Percentiles rank a stretch among this genome's conserved stretches.
These are phyloP conservation scores for Sherardia arvensis DNA, from an alignment of 257 asterid species.

Conservation along the genomic window DNA sequence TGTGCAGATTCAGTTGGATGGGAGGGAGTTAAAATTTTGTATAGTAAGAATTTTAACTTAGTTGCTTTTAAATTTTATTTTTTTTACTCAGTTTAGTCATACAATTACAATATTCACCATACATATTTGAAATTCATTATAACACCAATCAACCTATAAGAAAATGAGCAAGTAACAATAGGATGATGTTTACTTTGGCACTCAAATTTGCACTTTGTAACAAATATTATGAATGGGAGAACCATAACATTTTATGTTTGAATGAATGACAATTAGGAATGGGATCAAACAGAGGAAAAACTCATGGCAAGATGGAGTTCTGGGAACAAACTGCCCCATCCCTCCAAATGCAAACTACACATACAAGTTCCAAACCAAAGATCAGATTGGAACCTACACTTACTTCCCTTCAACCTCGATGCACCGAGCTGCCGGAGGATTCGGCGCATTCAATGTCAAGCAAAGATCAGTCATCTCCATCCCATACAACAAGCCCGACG, in stretches of 20 bases:
- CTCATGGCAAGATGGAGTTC: constrained; percentile 96
- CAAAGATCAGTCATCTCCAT: constrained; percentile 89
- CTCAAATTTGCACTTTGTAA: neutral
- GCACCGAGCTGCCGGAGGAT: constrained; percentile 91
- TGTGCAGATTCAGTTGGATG: no score
- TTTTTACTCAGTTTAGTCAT: no score
- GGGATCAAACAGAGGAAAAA: constrained; percentile 97
- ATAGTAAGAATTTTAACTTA: no score
- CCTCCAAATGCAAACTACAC: constrained; percentile 76
- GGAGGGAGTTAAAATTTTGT: no score
- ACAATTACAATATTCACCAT: no score
- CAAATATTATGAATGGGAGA: no score
- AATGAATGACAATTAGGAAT: constrained; percentile 47
- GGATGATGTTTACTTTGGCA: no score
- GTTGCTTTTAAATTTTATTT: no score
- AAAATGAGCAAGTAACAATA: no score
- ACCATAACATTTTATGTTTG: no score
- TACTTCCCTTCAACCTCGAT: constrained; percentile 83
- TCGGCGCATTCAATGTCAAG: constrained; percentile 67
- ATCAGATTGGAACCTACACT: constrained; percentile 88
- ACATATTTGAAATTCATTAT: no score
- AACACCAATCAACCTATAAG: no score
- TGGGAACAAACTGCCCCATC: constrained; percentile 85
- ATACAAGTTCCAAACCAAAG: constrained; percentile 81
- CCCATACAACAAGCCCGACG: constrained; percentile 75